Evolutionary conservation across 139 green algal species (phyloP), one percentile per base, ranked within the genome.

Genomic region (Tetraselmis striata): DNA sequence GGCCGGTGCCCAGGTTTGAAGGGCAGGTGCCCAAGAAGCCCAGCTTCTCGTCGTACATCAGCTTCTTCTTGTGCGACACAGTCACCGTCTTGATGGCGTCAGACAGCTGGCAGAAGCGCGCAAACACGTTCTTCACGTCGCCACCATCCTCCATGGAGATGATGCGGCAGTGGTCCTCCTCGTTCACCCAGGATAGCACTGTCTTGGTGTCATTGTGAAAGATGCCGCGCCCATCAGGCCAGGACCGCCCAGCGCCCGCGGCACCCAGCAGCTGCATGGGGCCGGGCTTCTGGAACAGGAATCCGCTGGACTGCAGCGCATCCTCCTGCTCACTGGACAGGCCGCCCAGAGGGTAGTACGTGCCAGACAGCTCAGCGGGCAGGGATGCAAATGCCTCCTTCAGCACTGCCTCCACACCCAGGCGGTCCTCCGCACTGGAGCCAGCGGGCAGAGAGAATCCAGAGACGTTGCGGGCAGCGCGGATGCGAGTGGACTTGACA

Each of bases 161-260:
- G 78, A 81, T 81, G 30, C 78, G 78, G 78, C 78, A 81, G 78
- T 81, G 78, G 78, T 81, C 78, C 78, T 81, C 78, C 78, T 81
- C 78, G 59, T 81, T 81, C 30, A 32, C 59, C 78, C 78, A 81
- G 1, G 78, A 32, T 30, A 81, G 32, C 24, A 81, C 78, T 29
- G 78, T 81, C 78, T 81, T 81, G 11, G 29, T 31, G 2, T 81
- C 78, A 22, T 81, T 81, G 78, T 81, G 78, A 30, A 81, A 81
- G 31, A 81, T 81, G 31, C 78, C 78, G 32, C 78, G 78, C 23
- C 28, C 31, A 2, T 81, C 78, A 75, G 78, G 78, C 78, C 78
- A 81, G 32, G 59, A 28, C 1, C 78, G 31, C 28, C 78, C 78
- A 29, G 78, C 78, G 11, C 45, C 45, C 5, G 45, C 45, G 5